Evolutionary conservation across 176 grass and related monocot genomes (phyloP).

Genomic region (Bromus sterilis): DNA sequence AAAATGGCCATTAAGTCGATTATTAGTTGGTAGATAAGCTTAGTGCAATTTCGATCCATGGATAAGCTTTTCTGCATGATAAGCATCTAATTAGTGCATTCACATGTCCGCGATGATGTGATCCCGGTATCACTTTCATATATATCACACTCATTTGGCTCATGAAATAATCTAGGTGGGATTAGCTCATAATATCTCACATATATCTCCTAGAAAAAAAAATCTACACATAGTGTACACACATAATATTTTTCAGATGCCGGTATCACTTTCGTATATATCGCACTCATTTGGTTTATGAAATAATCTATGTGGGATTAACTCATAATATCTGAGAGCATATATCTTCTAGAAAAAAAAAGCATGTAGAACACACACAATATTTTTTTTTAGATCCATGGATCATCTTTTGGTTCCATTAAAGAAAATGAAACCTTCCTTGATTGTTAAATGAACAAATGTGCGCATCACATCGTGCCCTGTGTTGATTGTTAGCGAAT

Average conservation of each 20-base stretch:
- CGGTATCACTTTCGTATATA: not conserved
- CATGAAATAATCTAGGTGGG: not conserved
- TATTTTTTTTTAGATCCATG: too few species aligned
- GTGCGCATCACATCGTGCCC: not conserved
- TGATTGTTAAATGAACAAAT: not conserved
- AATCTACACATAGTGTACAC: too few species aligned
- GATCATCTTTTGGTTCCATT: too few species aligned
- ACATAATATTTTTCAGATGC: too few species aligned
- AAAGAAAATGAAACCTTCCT: too few species aligned
- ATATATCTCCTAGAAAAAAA: too few species aligned
- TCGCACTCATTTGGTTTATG: not conserved
- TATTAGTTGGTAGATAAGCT: not conserved
- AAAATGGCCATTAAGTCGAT: not conserved
- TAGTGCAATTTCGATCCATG: not conserved
- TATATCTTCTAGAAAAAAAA: too few species aligned
- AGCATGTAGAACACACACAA: too few species aligned
- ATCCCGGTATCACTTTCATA: not conserved
- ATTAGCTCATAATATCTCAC: too few species aligned
- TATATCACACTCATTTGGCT: not conserved
- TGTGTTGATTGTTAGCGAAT: not conserved
- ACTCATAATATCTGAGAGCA: not conserved
- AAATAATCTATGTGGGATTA: not conserved
- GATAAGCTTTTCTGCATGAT: not conserved
- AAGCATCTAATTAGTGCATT: slow-evolving; percentile 26
- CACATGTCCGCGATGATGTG: not conserved